Base-by-base conservation (phyloP, 1,139 yeast genomes). In the Geotrichum bryndzae region DNA sequence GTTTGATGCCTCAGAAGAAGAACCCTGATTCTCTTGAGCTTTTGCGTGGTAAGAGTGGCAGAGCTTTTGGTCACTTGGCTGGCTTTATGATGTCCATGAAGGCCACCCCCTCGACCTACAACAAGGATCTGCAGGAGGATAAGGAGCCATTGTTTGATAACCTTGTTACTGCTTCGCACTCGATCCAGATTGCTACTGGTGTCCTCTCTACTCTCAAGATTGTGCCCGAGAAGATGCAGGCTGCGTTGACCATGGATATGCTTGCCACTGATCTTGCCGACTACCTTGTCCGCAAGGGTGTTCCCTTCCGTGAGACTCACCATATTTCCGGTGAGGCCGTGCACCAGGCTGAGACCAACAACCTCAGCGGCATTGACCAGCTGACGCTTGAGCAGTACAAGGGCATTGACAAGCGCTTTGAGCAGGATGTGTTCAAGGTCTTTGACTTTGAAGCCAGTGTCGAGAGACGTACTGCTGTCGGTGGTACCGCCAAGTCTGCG, bases 321-420 rank as follows among this genome's bases (percentile, higher is more conserved):
- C 98, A 94, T 75, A 92, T 94, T 66, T 90, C 97, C 5, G 99
- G 99, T 62, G 97, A 90, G 74, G 94, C 97, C 77, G 99, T 94
- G 59, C 86, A 96, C 68, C 75, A 78, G 59, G 97, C 99, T 6
- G 99, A 94, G 77, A 90, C 84, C 66, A 77, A 80, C 66, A 82
- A 82, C 48, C 79, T 90, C 57, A 78, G 87, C 5, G 97, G 97
- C 53, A 94, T 79, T 89, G 96, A 79, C 75, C 78, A 91, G 74
- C 80, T 94, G 70, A 74, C 88, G 1, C 75, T 89, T 63, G 88
- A 83, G 58, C 97, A 94, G 74, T 89, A 88, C 76, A 79, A 90
- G 76, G 69, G 77, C 52, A 92, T 94, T 67, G 98, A 94, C 72
- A 60, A 79, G 2, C 83, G 98, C 74, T 95, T 95, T 70, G 87